Percentiles rank a stretch among this genome's conserved stretches.
phyloP scores from a whole-genome alignment of 345 rosid species.

The Melaleuca alternifolia region DNA sequence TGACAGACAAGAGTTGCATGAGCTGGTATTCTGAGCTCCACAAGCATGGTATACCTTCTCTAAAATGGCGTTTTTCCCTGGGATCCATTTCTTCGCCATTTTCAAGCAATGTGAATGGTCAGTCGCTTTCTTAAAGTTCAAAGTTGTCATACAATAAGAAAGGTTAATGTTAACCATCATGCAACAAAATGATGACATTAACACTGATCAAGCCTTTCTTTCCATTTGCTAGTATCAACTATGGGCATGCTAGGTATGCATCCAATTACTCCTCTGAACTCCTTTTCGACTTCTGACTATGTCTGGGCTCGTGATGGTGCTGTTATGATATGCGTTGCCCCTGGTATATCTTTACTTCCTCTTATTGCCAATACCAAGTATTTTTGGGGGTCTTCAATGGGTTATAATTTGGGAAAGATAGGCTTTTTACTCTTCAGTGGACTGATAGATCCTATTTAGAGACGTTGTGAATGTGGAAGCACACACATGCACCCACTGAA shows the following conservation, averaged over 20 bases:
- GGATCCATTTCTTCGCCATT: constrained; percentile 18
- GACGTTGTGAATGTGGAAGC: neutral
- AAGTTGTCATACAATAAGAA: neutral
- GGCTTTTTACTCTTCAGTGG: neutral
- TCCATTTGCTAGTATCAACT: constrained; percentile 21
- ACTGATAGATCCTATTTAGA: neutral
- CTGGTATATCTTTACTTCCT: constrained; percentile 25
- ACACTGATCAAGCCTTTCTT: neutral
- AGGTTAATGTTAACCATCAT: neutral
- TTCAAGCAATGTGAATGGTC: constrained; percentile 14
- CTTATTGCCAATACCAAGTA: too few relatives aligned
- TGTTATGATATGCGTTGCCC: constrained; percentile 68
- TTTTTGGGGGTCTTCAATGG: neutral
- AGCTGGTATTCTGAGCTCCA: constrained; percentile 27
- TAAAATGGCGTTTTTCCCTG: constrained; percentile 50
- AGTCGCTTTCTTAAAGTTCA: constrained; percentile 1
- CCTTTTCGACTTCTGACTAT: constrained; percentile 3
- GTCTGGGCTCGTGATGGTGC: constrained; percentile 66
- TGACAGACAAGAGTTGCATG: constrained; percentile 47
- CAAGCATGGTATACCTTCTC: constrained; percentile 26
- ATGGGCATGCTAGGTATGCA: constrained; percentile 12
- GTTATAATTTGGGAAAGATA: neutral
- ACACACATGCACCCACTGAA: neutral
- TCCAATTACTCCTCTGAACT: neutral
- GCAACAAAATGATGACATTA: neutral